Percentiles rank a stretch among this genome's conserved stretches.
Conservation (phyloP, 192 early-diverging fungal genomes). For the Backusella macrospora region DNA sequence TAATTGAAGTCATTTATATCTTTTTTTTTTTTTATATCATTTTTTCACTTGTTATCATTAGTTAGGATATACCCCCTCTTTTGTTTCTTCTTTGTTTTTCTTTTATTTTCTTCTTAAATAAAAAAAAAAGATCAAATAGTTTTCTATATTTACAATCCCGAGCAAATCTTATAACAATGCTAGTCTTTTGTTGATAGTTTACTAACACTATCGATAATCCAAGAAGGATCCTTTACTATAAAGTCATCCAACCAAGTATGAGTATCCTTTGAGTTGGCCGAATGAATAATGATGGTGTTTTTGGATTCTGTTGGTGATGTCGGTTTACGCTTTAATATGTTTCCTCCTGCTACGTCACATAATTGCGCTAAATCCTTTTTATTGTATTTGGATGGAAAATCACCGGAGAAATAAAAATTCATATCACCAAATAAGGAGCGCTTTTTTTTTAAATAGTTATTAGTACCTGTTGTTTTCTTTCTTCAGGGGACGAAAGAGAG, state of each 20-base stretch:
- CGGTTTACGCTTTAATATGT: neutral
- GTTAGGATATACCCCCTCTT: slow-evolving; percentile 9
- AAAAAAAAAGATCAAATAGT: neutral
- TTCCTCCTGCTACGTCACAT: neutral
- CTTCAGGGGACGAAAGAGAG: no score
- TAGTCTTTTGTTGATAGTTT: neutral
- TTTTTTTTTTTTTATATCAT: neutral
- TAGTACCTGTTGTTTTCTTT: neutral
- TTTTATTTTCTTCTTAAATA: neutral
- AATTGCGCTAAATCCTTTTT: slow-evolving; percentile 1
- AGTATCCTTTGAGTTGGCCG: neutral
- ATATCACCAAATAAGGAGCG: slow-evolving; percentile 1
- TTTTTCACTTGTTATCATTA: neutral
- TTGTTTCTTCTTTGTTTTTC: neutral
- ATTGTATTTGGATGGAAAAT: slow-evolving; percentile 5
- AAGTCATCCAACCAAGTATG: neutral
- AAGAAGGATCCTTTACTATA: neutral
- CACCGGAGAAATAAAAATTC: neutral
- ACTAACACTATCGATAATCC: neutral
- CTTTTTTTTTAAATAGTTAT: neutral
- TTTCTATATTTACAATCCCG: neutral
- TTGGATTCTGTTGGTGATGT: neutral
- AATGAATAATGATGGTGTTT: neutral
- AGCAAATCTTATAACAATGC: no score
- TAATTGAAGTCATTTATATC: slow-evolving; percentile 4